These are phyloP conservation scores for Tuber borchii DNA, from an alignment of 495 filamentous ascomycete genomes.

Conservation along the genomic window DNA sequence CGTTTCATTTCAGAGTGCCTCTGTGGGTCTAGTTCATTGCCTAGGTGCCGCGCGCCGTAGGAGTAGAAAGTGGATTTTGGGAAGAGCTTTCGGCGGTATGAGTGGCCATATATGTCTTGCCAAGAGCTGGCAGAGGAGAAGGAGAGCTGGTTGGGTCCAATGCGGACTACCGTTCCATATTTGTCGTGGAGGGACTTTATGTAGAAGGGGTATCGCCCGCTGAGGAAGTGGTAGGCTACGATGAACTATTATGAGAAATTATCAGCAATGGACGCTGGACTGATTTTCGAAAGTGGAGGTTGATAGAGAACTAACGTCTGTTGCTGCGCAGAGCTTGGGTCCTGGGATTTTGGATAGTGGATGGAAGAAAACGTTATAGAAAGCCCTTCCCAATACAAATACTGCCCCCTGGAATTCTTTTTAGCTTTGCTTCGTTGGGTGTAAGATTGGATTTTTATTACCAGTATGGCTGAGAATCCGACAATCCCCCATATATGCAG, in stretches of 20 bases:
- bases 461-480: background rate
- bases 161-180: constrained; percentile 56
- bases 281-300: background rate
- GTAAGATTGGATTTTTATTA: background rate
- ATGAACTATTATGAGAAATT: background rate
- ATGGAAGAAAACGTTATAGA: constrained; percentile 35
- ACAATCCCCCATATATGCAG: no score
- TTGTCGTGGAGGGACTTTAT: constrained; percentile 46
- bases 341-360: constrained; percentile 35
- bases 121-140: constrained; percentile 56
- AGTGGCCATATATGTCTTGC: constrained; percentile 57
- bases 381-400: constrained; percentile 4
- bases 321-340: constrained; percentile 41
- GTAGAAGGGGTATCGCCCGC: constrained; percentile 7
- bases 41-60: constrained; percentile 24
- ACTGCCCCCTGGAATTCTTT: background rate
- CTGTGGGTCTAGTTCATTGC: constrained; percentile 30
- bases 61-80: constrained; percentile 42
- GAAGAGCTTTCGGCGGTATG: constrained; percentile 26
- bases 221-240: background rate
- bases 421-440: background rate
- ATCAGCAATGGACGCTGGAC: background rate
- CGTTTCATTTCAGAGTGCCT: constrained; percentile 46
- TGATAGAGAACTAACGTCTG: constrained; percentile 10
- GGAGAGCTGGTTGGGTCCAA: constrained; percentile 58